Base-by-base conservation (phyloP, 306 rosid species). In the Senna siamea region DNA sequence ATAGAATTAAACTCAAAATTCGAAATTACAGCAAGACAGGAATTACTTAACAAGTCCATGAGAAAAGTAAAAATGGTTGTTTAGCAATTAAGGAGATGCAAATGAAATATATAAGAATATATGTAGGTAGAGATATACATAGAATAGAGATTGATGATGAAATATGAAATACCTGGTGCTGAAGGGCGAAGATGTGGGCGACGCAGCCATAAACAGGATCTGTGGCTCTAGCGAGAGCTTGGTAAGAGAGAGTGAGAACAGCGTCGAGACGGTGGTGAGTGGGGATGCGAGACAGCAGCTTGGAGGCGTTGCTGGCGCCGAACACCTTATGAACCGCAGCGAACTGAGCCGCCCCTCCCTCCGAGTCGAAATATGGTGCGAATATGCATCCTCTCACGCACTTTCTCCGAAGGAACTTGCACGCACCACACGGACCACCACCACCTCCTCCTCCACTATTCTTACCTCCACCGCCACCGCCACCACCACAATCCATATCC, bases 261-360 rank as follows among this genome's bases (percentile, higher is more conserved):
- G 98, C 93, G 48, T 93, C 92, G 52, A 89, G 86, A 17, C 98
- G 82, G 44, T 85, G 82, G 56, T 87, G 88, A 2, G 81, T 70
- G 0, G 98, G 97, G 28, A 93, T 80, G 5, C 89, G 57, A 50
- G 65, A 70, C 70, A 93, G 96, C 4, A 93, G 72, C 89, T 93
- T 93, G 12, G 98, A 91, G 75, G 93, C 96, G 81, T 93, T 93
- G 82, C 98, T 93, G 7, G 98, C 98, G n/a, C 98, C 98, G 65
- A 91, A 93, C 67, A 93, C 96, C 80, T 87, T 93, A 47, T 93
- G 98, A 19, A 93, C 96, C 0, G 98, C 98, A 0, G 98, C 98
- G 66, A 93, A 93, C 69, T 93, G 92, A 22, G 89, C 86, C 0
- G 98, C 76, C 10, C 98, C 98, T 84, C 85, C 90, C 1, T 87